Percentiles rank a stretch among this genome's conserved stretches.
phyloP scores from a whole-genome alignment of 2,329 filamentous ascomycete species.

The Arthrobotrys pseudoclavata region DNA sequence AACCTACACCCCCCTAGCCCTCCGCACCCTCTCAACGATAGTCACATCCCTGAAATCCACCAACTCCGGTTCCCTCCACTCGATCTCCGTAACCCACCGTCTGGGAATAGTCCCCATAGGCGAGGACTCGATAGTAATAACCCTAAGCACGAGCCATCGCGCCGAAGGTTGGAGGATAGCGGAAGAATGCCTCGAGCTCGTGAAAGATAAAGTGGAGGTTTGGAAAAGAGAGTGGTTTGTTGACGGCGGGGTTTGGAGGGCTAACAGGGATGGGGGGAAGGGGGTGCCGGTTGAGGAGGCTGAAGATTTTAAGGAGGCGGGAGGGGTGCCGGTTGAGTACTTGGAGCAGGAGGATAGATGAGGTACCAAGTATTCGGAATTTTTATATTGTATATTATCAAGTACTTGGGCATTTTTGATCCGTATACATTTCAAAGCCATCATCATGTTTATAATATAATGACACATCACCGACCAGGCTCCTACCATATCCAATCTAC shows the following conservation, averaged over 20 bases:
- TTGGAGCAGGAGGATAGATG: conserved; percentile 47
- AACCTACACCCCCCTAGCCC: conserved; percentile 78
- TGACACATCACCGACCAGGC: too few relatives aligned
- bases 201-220: conserved; percentile 89
- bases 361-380: neutral
- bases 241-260: conserved; percentile 83
- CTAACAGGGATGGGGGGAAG: conserved; percentile 80
- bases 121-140: conserved; percentile 94
- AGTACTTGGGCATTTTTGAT: neutral
- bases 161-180: conserved; percentile 87
- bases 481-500: neutral
- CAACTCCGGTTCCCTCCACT: conserved; percentile 75
- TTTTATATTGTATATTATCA: neutral
- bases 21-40: conserved; percentile 77
- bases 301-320: conserved; percentile 25
- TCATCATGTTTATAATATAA: neutral
- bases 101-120: conserved; percentile 87
- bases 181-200: conserved; percentile 88
- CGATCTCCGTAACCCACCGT: conserved; percentile 84
- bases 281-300: conserved; percentile 67
- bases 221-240: conserved; percentile 95
- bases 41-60: conserved; percentile 70
- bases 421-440: neutral
- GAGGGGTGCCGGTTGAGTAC: conserved; percentile 31
- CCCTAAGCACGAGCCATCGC: conserved; percentile 85